Base-by-base conservation (phyloP, 805 yeast genomes). In the Clavispora santaluciae region DNA sequence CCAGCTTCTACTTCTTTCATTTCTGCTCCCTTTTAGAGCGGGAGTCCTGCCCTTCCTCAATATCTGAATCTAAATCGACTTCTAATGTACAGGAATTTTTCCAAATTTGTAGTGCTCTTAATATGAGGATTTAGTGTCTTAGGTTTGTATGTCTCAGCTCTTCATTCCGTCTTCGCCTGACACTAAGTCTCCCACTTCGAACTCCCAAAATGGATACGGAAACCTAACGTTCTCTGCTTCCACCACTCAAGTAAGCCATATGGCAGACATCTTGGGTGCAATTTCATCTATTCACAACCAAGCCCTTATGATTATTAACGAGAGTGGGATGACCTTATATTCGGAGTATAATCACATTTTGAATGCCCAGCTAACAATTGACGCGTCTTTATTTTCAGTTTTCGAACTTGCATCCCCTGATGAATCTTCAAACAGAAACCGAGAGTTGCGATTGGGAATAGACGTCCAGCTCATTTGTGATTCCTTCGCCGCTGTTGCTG, bases 291-390 rank as follows among this genome's bases (percentile, higher is more conserved):
- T 68, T 22, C 56, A 51, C 40, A 36, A 56, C 15, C 66, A 66
- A 31, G 73, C 70, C 5, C 47, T 66, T 31, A 49, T 70, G 50
- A 56, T 61, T 22, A 54, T 70, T 21, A 54, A 55, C 8, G 55
- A 57, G 9, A 48, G 51, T 18, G 72, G 73, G 3, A 50, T 70
- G 38, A 49, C 56, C 13, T 39, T 70, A 17, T 66, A 60, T 40
- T 38, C 67, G 5, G 71, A 66, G 39, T 55, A 56, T 41, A 66
- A 69, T 47, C 72, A 66, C 42, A 57, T 66, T 11, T 33, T 56
- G 17, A 67, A 66, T 40, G 64, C 60, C 22, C 68, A 58, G 41
- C 52, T 61, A 17, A 52, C 57, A 13, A 56, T 70, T 1, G 74
- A 69, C 44, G 57, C 68, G 13, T 50, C 73, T 3, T 48, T 70